Conservation (phyloP, 2,329 filamentous ascomycete genomes). For the Microdochium paspali region DNA sequence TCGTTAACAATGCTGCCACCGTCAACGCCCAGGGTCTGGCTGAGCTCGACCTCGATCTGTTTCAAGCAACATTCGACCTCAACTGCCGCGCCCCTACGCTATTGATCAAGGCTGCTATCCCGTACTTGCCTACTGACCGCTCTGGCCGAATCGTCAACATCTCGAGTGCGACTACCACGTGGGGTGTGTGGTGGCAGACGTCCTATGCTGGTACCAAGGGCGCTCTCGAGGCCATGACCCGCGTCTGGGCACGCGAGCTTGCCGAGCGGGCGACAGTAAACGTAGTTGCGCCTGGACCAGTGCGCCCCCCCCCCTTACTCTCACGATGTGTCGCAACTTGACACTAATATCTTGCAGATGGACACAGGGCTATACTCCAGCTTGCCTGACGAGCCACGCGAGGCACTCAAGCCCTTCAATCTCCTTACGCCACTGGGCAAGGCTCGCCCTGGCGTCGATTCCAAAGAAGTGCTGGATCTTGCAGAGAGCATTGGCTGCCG, state of each 20-base stretch:
- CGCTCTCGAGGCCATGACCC: constrained; percentile 53
- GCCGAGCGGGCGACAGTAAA: constrained; percentile 47
- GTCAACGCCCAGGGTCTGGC: constrained; percentile 34
- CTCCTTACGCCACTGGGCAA: constrained; percentile 1
- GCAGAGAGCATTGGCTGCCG: constrained; percentile 7
- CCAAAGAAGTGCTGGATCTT: constrained; percentile 6
- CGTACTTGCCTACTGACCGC: constrained; percentile 45
- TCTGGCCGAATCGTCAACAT: constrained; percentile 49
- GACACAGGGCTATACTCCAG: constrained; percentile 16
- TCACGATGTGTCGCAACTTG: no score
- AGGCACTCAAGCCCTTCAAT: not conserved
- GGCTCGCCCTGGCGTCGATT: constrained; percentile 4
- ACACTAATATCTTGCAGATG: no score
- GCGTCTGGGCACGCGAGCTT: constrained; percentile 50
- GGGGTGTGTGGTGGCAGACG: constrained; percentile 43
- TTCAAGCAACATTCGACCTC: constrained; percentile 44
- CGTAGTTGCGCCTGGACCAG: constrained; percentile 50
- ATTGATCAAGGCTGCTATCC: constrained; percentile 42
- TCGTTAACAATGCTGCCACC: constrained; percentile 50
- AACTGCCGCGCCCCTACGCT: constrained; percentile 48
- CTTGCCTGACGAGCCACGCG: not conserved
- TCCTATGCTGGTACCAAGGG: constrained; percentile 56
- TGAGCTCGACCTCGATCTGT: constrained; percentile 37
- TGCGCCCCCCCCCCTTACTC: constrained; percentile 11
- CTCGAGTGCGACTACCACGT: constrained; percentile 40